phyloP scores from a whole-genome alignment of 257 asterid genomes.

The Nicotiana noctiflora region DNA sequence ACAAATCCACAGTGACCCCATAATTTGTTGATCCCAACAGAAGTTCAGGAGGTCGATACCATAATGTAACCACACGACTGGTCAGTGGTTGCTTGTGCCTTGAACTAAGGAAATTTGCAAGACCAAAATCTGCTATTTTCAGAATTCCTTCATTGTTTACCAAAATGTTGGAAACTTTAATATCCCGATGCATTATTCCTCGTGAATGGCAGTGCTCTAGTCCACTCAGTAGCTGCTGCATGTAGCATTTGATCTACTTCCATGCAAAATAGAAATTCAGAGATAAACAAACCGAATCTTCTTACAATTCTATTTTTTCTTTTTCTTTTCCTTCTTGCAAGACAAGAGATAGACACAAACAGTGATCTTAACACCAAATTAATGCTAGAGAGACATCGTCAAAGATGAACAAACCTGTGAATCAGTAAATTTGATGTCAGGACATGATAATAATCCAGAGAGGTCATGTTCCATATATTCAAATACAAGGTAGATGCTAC shows the following conservation, averaged over 20 bases:
- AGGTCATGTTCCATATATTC: constrained; percentile 99
- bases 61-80: constrained; percentile 86
- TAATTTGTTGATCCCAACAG: constrained; percentile 75
- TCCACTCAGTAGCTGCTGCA: constrained; percentile 71
- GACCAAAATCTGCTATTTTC: constrained; percentile 90
- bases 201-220: constrained; percentile 78
- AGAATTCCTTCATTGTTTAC: constrained; percentile 73
- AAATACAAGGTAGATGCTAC: constrained; percentile 77
- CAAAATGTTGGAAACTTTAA: constrained; percentile 74
- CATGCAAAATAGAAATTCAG: constrained; percentile 14
- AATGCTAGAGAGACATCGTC: background rate
- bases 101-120: constrained; percentile 56
- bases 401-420: constrained; percentile 53
- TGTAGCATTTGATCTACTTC: constrained; percentile 85
- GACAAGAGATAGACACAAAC: background rate
- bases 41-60: constrained; percentile 99
- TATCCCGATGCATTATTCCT: constrained; percentile 84
- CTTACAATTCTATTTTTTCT: no score
- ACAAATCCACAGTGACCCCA: constrained; percentile 69
- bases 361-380: background rate
- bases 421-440: constrained; percentile 77
- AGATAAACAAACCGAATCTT: background rate
- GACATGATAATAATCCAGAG: constrained; percentile 77
- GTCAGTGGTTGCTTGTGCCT: constrained; percentile 56
- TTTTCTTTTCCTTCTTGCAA: background rate